Percentiles rank a stretch among this genome's conserved stretches.
phyloP scores from a whole-genome alignment of 192 early-diverging fungal genomes.

The Coemansia sp. region DNA sequence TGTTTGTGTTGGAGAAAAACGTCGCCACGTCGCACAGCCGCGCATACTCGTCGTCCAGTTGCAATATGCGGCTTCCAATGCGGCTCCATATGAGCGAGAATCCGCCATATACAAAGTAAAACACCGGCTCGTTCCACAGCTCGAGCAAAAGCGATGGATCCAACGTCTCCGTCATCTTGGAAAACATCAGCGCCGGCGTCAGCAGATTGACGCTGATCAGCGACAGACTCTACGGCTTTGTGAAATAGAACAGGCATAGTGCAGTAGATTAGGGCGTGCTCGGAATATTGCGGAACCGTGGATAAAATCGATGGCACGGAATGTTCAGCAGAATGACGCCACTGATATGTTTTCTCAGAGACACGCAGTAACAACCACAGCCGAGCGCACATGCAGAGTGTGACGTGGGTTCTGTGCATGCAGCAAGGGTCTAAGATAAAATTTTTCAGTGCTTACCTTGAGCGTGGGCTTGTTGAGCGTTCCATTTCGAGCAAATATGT shows the following conservation, averaged over 20 bases:
- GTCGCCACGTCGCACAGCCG: constrained; percentile 65
- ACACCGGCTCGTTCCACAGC: constrained; percentile 71
- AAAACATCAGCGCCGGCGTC: constrained; percentile 74
- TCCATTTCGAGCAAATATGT: constrained; percentile 52
- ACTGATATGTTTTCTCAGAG: too few species aligned
- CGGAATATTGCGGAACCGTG: too few species aligned
- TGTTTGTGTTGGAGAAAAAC: constrained; percentile 75
- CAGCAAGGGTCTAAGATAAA: not conserved
- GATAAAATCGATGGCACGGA: too few species aligned
- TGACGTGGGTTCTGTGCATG: not conserved
- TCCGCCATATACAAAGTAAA: constrained; percentile 54
- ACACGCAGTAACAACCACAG: too few species aligned
- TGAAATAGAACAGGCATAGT: not conserved
- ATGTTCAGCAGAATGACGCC: too few species aligned
- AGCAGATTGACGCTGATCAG: constrained; percentile 70
- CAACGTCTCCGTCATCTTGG: constrained; percentile 70
- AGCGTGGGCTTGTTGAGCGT: constrained; percentile 49
- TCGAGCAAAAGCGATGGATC: constrained; percentile 63
- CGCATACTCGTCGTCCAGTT: constrained; percentile 56
- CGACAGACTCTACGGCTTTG: constrained; percentile 40
- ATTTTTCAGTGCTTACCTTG: constrained; percentile 41
- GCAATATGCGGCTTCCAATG: constrained; percentile 35
- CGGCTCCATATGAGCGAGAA: constrained; percentile 49
- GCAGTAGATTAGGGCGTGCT: too few species aligned
- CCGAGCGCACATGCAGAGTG: too few species aligned